Percentiles rank a stretch among this genome's conserved stretches.
phyloP scores from a whole-genome alignment of 768 basidiomycete genomes.

The Hortiboletus campestris region DNA sequence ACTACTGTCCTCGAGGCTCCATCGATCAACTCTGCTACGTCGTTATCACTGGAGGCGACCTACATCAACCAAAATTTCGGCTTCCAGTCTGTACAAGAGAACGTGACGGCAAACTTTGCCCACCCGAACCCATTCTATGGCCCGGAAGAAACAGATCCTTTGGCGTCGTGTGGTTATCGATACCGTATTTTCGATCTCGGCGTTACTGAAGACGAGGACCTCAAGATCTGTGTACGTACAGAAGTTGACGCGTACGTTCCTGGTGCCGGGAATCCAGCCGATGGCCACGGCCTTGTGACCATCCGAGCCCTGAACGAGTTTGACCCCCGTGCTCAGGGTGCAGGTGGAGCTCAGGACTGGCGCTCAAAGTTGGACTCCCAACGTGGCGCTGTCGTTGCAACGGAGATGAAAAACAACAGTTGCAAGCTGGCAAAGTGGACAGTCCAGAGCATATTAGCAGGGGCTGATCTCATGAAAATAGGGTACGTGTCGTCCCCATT shows the following conservation, averaged over 20 bases:
- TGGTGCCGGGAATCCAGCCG: constrained; percentile 56
- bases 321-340: constrained; percentile 84
- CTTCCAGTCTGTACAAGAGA: constrained; percentile 90
- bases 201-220: constrained; percentile 85
- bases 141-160: constrained; percentile 90
- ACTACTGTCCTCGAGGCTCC: constrained; percentile 61
- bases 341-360: constrained; percentile 98
- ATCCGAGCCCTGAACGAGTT: constrained; percentile 97
- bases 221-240: constrained; percentile 89
- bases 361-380: constrained; percentile 94
- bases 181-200: constrained; percentile 95
- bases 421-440: constrained; percentile 98
- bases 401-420: constrained; percentile 99
- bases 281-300: constrained; percentile 79
- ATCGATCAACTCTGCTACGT: constrained; percentile 90
- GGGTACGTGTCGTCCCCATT: constrained; percentile 57
- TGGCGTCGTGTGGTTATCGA: constrained; percentile 94
- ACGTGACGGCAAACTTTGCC: constrained; percentile 65
- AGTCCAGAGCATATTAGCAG: constrained; percentile 91
- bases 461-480: constrained; percentile 95
- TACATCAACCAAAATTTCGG: constrained; percentile 99
- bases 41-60: constrained; percentile 93
- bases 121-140: constrained; percentile 95
- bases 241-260: constrained; percentile 90
- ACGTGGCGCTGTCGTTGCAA: constrained; percentile 95